Percentiles rank a stretch among this genome's conserved stretches.
Evolutionary conservation across 371 early-diverging fungal species (phyloP).

Genomic region (Haplosporangium sp.): DNA sequence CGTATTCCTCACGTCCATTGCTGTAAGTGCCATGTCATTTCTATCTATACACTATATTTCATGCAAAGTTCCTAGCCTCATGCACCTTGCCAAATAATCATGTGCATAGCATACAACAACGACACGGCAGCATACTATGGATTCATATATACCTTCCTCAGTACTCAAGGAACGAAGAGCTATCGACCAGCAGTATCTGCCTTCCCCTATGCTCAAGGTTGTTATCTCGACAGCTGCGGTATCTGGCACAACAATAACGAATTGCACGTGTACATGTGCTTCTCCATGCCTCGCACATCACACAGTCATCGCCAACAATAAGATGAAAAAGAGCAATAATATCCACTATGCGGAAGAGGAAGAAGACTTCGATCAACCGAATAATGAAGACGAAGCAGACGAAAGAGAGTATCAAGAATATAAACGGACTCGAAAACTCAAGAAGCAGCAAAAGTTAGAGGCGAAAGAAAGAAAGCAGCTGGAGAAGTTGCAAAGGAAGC

Average conservation of each 20-base stretch:
- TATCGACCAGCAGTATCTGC: not conserved
- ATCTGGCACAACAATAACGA: not conserved
- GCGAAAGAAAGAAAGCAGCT: slow-evolving; percentile 14
- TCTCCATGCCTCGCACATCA: not conserved
- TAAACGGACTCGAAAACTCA: slow-evolving; percentile 19
- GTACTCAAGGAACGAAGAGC: slow-evolving; percentile 28
- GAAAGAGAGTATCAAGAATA: slow-evolving; percentile 49
- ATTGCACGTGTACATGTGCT: not conserved
- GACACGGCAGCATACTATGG: slow-evolving; percentile 13
- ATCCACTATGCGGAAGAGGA: slow-evolving; percentile 10
- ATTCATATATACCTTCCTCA: slow-evolving; percentile 38
- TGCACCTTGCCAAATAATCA: too few relatives aligned
- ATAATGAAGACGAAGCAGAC: slow-evolving; percentile 45
- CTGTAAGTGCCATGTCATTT: too few relatives aligned
- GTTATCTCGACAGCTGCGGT: not conserved
- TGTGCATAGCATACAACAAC: too few relatives aligned
- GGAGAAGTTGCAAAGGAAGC: slow-evolving; percentile 22
- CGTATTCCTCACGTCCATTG: too few relatives aligned
- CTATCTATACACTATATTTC: too few relatives aligned
- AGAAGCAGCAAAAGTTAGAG: slow-evolving; percentile 35
- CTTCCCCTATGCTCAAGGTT: not conserved
- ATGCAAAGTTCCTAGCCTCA: too few relatives aligned
- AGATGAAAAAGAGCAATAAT: slow-evolving; percentile 3
- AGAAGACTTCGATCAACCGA: slow-evolving; percentile 20
- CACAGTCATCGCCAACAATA: not conserved